phyloP scores from a whole-genome alignment of 805 yeast genomes.

The Saturnispora sekii region DNA sequence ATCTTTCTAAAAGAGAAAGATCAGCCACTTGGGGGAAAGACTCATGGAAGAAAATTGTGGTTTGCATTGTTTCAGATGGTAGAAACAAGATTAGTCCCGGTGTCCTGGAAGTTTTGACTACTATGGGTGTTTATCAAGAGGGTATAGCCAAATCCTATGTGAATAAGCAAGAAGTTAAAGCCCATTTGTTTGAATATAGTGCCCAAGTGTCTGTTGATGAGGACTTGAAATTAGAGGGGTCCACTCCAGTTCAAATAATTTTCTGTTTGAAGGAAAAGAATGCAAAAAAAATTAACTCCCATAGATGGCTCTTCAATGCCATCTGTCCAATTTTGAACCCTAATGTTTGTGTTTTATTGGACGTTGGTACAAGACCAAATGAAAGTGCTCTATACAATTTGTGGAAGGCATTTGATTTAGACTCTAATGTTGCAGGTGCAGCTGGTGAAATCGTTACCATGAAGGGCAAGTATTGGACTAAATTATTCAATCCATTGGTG shows the following conservation, averaged over 20 bases:
- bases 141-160: conserved; percentile 94
- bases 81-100: conserved; percentile 80
- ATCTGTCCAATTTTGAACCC: conserved; percentile 90
- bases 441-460: conserved; percentile 96
- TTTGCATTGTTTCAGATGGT: conserved; percentile 88
- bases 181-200: conserved; percentile 92
- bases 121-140: conserved; percentile 95
- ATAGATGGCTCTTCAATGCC: conserved; percentile 95
- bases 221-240: conserved; percentile 81
- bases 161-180: conserved; percentile 82
- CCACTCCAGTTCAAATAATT: conserved; percentile 88
- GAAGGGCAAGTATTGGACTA: conserved; percentile 82
- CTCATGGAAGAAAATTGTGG: conserved; percentile 95
- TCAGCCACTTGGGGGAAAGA: conserved; percentile 92
- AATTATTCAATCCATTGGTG: conserved; percentile 80
- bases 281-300: conserved; percentile 91
- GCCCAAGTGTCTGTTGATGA: conserved; percentile 91
- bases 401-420: conserved; percentile 96
- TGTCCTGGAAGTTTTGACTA: conserved; percentile 79
- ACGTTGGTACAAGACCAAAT: conserved; percentile 98
- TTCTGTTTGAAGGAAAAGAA: conserved; percentile 91
- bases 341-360: conserved; percentile 77
- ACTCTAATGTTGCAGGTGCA: conserved; percentile 97
- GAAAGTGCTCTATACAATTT: conserved; percentile 78
- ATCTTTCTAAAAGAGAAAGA: conserved; percentile 68